These are phyloP conservation scores for Coemansia sp. DNA, from an alignment of 371 early-diverging fungal genomes.

Conservation along the genomic window DNA sequence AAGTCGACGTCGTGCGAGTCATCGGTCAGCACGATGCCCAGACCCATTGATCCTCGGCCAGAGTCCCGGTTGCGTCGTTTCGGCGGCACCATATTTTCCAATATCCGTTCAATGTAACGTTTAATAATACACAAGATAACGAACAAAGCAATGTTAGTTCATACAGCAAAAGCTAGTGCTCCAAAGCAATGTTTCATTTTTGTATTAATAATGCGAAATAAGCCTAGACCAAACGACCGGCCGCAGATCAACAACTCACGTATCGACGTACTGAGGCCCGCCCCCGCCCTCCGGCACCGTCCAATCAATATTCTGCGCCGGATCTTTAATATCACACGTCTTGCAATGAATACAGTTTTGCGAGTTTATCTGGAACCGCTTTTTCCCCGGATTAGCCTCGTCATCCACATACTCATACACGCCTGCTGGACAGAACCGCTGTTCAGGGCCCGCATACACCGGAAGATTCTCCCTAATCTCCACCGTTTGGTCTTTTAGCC, in stretches of 20 bases:
- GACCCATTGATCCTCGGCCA: conserved; percentile 18
- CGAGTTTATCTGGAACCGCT: conserved; percentile 96
- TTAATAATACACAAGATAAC: too few relatives aligned
- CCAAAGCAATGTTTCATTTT: conserved; percentile 1
- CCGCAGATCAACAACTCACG: conserved; percentile 43
- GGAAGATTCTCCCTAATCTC: conserved; percentile 81
- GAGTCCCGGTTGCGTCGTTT: conserved; percentile 6
- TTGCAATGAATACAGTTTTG: conserved; percentile 99
- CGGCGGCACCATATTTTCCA: too few relatives aligned
- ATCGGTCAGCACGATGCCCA: conserved; percentile 39
- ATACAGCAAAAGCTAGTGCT: too few relatives aligned
- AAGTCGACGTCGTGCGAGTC: conserved; percentile 9
- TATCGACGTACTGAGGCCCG: conserved; percentile 77
- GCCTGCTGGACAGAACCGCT: conserved; percentile 96
- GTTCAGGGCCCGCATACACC: conserved; percentile 95
- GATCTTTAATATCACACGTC: conserved; percentile 99
- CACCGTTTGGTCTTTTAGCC: conserved; percentile 65
- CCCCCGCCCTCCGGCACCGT: conserved; percentile 97
- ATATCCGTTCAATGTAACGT: too few relatives aligned
- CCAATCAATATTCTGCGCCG: conserved; percentile 98
- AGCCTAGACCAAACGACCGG: background rate
- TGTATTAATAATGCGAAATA: background rate
- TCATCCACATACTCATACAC: conserved; percentile 98
- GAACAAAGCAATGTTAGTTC: too few relatives aligned
- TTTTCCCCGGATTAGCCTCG: conserved; percentile 76